These are phyloP conservation scores for fission yeast (Schizosaccharomyces pombe) DNA, from an alignment of 805 yeast genomes.

Conservation along the genomic window DNA sequence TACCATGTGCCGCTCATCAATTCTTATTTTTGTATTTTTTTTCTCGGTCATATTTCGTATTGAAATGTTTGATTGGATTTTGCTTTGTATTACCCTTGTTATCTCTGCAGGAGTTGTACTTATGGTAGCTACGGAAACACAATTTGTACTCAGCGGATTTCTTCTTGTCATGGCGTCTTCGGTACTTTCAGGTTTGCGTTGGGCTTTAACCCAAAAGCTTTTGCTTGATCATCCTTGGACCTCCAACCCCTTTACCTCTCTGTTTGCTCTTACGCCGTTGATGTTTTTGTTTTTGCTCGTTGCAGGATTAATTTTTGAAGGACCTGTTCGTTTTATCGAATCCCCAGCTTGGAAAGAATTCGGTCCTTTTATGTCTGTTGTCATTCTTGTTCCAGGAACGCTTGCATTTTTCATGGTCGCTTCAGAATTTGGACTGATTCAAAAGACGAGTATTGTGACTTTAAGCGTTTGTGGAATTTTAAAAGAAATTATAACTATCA, in stretches of 20 bases:
- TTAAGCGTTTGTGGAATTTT: slow-evolving; percentile 78
- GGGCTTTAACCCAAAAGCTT: slow-evolving; percentile 82
- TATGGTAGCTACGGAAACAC: slow-evolving; percentile 37
- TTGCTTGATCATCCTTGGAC: slow-evolving; percentile 35
- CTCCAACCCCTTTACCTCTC: slow-evolving; percentile 53
- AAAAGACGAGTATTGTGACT: slow-evolving; percentile 64
- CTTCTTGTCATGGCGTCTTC: slow-evolving; percentile 54
- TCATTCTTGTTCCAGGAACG: slow-evolving; percentile 60
- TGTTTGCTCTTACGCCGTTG: slow-evolving; percentile 61
- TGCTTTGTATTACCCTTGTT: slow-evolving; percentile 43
- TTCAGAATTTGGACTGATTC: slow-evolving; percentile 57
- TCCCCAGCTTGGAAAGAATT: slow-evolving; percentile 43
- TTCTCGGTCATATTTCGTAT: slow-evolving; percentile 67
- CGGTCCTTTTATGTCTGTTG: slow-evolving; percentile 25
- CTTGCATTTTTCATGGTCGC: slow-evolving; percentile 77
- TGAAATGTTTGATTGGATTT: slow-evolving; percentile 47
- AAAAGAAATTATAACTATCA: slow-evolving; percentile 70
- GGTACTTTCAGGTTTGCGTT: slow-evolving; percentile 66
- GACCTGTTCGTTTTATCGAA: slow-evolving; percentile 26
- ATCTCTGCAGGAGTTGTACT: slow-evolving; percentile 70
- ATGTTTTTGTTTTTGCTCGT: slow-evolving; percentile 44
- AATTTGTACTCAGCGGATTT: slow-evolving; percentile 29
- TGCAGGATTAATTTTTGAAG: slow-evolving; percentile 50
- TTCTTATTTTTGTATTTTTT: slow-evolving; percentile 65
- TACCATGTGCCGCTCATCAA: slow-evolving; percentile 61